These are phyloP conservation scores for Aspergillus sp. DNA, from an alignment of 2,329 filamentous ascomycete genomes.

Conservation along the genomic window DNA sequence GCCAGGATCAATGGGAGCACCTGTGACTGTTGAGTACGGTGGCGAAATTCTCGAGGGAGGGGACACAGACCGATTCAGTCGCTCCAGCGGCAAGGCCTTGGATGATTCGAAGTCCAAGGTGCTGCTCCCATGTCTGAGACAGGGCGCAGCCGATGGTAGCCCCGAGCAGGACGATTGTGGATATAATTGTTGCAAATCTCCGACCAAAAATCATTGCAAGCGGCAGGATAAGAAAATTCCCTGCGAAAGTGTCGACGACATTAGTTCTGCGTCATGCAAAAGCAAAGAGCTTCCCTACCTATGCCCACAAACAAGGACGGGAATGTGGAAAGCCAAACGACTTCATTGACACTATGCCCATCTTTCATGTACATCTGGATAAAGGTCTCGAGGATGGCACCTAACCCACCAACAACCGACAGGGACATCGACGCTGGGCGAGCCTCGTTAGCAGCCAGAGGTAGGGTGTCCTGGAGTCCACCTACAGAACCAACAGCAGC, in stretches of 20 bases:
- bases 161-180: constrained; percentile 30
- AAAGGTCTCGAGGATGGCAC: constrained; percentile 35
- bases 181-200: constrained; percentile 35
- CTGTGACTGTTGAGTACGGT: constrained; percentile 2
- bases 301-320: constrained; percentile 42
- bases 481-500: constrained; percentile 29
- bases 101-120: constrained; percentile 39
- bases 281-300: constrained; percentile 20
- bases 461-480: neutral
- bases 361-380: constrained; percentile 28
- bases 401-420: constrained; percentile 24
- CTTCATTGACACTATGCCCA: constrained; percentile 26
- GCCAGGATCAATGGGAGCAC: constrained; percentile 40
- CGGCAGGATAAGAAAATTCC: constrained; percentile 40
- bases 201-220: constrained; percentile 39
- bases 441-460: neutral
- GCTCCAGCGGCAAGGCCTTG: constrained; percentile 39
- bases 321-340: constrained; percentile 37
- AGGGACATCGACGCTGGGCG: constrained; percentile 23
- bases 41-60: neutral
- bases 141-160: constrained; percentile 35
- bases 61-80: constrained; percentile 31
- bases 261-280: neutral
- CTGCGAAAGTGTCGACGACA: constrained; percentile 8
- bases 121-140: constrained; percentile 33